phyloP scores from a whole-genome alignment of 768 basidiomycete species.

The Porphyrellus cyaneotinctus region DNA sequence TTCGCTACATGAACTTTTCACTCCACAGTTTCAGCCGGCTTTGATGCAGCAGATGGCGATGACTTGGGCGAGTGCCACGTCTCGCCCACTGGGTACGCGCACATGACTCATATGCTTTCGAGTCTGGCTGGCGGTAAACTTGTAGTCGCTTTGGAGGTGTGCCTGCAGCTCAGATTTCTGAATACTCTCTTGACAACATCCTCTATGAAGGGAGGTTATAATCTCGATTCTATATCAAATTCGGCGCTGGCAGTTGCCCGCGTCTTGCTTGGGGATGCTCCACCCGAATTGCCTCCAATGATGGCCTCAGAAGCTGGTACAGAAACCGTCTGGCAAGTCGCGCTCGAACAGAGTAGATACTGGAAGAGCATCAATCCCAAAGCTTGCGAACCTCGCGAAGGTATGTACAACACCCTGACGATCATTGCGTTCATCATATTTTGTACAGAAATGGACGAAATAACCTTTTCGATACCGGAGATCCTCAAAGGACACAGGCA shows the following conservation, averaged over 20 bases:
- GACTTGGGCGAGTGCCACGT: constrained; percentile 89
- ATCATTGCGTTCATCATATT: not conserved
- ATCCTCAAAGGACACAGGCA: constrained; percentile 89
- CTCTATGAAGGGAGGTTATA: constrained; percentile 81
- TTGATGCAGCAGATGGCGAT: constrained; percentile 94
- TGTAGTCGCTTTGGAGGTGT: constrained; percentile 91
- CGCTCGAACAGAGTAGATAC: constrained; percentile 80
- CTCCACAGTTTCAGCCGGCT: constrained; percentile 86
- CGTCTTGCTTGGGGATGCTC: constrained; percentile 86
- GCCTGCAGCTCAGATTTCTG: constrained; percentile 6
- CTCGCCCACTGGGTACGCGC: constrained; percentile 88
- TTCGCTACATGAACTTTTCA: not conserved
- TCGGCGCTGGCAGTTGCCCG: constrained; percentile 85
- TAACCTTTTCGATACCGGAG: constrained; percentile 70
- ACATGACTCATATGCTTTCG: constrained; percentile 97
- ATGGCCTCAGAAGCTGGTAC: constrained; percentile 77
- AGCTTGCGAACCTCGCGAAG: constrained; percentile 76
- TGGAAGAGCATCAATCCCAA: constrained; percentile 88
- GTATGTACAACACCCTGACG: constrained; percentile 35
- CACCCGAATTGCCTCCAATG: constrained; percentile 68
- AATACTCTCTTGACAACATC: not conserved
- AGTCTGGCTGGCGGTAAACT: constrained; percentile 84
- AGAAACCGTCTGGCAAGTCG: constrained; percentile 87
- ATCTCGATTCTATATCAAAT: constrained; percentile 79
- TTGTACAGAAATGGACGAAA: constrained; percentile 52